Evolutionary conservation across 2,329 filamentous ascomycete species (phyloP).

Genomic region (Zelopaecilomyces penicillatus): DNA sequence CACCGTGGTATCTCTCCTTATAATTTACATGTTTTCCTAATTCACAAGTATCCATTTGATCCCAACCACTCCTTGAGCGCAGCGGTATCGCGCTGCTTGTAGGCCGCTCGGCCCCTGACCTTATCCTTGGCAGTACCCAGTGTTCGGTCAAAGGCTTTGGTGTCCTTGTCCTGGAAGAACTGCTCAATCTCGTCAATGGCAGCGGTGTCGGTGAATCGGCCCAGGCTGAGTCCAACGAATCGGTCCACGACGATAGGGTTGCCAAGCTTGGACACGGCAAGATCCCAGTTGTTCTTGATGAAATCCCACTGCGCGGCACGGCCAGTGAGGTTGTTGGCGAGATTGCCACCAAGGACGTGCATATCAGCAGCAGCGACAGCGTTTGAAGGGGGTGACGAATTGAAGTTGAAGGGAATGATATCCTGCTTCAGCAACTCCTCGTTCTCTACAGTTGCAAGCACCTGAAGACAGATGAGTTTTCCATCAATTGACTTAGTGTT

Average conservation of each 20-base stretch:
- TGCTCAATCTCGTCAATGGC: slow-evolving; percentile 66
- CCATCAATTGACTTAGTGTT: slow-evolving; percentile 80
- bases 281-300: slow-evolving; percentile 74
- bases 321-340: slow-evolving; percentile 65
- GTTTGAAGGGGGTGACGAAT: slow-evolving; percentile 46
- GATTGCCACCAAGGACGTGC: slow-evolving; percentile 66
- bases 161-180: slow-evolving; percentile 86
- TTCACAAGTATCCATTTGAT: slow-evolving; percentile 37
- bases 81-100: slow-evolving; percentile 67
- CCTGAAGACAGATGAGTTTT: slow-evolving; percentile 73
- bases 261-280: slow-evolving; percentile 60
- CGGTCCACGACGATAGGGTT: slow-evolving; percentile 88
- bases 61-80: slow-evolving; percentile 71
- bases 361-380: slow-evolving; percentile 80
- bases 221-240: slow-evolving; percentile 70
- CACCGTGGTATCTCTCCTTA: background rate
- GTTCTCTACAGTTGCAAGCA: slow-evolving; percentile 67
- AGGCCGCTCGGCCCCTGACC: slow-evolving; percentile 73
- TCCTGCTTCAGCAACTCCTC: slow-evolving; percentile 55
- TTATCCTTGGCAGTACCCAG: slow-evolving; percentile 79
- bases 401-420: slow-evolving; percentile 72
- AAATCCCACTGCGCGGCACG: slow-evolving; percentile 77
- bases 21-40: slow-evolving; percentile 1
- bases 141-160: slow-evolving; percentile 75
- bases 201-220: slow-evolving; percentile 65